Percentiles rank a stretch among this genome's conserved stretches.
phyloP scores from a whole-genome alignment of 2,329 filamentous ascomycete genomes.

The Penicillium expansum region DNA sequence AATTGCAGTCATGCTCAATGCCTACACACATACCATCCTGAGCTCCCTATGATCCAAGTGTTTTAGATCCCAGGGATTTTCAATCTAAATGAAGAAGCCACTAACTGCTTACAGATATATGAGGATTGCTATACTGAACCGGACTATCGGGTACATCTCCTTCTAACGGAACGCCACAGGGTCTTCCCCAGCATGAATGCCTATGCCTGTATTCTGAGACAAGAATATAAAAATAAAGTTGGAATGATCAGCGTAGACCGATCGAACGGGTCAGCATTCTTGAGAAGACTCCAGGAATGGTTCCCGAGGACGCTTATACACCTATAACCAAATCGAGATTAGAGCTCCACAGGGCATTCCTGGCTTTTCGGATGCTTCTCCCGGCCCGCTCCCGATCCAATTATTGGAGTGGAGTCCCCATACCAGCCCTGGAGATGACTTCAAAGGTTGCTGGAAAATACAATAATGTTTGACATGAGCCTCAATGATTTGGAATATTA shows the following conservation, averaged over 20 bases:
- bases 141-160: neutral
- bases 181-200: neutral
- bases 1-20: neutral
- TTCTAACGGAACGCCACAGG: neutral
- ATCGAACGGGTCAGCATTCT: constrained; percentile 20
- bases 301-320: neutral
- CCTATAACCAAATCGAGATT: neutral
- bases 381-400: constrained; percentile 4
- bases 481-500: neutral
- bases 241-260: constrained; percentile 10
- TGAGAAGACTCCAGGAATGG: constrained; percentile 6
- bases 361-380: constrained; percentile 1
- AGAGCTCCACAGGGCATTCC: constrained; percentile 5
- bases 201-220: neutral
- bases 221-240: neutral
- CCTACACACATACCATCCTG: neutral
- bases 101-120: neutral
- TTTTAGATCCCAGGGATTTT: constrained; percentile 4
- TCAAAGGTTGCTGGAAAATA: too few relatives aligned
- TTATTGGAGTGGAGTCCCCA: neutral
- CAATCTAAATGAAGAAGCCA: neutral
- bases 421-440: neutral
- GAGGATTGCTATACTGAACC: neutral
- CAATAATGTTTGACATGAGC: neutral
- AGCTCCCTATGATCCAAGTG: neutral